These are phyloP conservation scores for Eucalyptus brandiana DNA, from an alignment of 345 rosid genomes.

Conservation along the genomic window DNA sequence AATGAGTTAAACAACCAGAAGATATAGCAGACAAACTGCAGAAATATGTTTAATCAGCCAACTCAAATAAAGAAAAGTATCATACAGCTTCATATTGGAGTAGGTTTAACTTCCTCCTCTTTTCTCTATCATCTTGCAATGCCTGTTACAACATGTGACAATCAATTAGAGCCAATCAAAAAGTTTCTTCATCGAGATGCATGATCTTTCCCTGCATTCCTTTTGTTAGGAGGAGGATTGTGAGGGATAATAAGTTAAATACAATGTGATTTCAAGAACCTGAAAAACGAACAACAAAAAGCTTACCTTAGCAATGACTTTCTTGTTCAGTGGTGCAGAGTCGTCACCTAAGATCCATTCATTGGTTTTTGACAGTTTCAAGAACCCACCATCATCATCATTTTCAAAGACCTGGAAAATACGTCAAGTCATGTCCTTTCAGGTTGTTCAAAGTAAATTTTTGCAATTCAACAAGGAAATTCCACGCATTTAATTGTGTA, in stretches of 20 bases:
- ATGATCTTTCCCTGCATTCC: background rate
- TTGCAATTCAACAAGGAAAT: background rate
- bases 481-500: background rate
- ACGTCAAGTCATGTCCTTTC: background rate
- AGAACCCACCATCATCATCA: slow-evolving; percentile 44
- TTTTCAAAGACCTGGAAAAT: slow-evolving; percentile 22
- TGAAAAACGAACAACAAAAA: background rate
- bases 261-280: background rate
- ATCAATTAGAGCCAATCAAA: background rate
- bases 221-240: background rate
- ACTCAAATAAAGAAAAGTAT: slow-evolving; percentile 6
- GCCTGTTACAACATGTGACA: slow-evolving; percentile 30
- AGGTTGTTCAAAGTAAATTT: background rate
- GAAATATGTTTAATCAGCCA: background rate
- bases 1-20: background rate
- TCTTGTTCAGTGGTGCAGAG: slow-evolving; percentile 69
- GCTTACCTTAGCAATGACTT: slow-evolving; percentile 53
- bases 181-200: background rate
- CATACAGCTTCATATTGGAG: slow-evolving; percentile 94
- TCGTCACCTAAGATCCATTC: slow-evolving; percentile 66
- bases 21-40: background rate
- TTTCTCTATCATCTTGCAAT: slow-evolving; percentile 60
- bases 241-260: background rate
- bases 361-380: slow-evolving; percentile 57
- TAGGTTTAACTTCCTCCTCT: slow-evolving; percentile 76